Conservation (phyloP, 1,284 basidiomycete species). For the Pseudozyma thailandica region DNA sequence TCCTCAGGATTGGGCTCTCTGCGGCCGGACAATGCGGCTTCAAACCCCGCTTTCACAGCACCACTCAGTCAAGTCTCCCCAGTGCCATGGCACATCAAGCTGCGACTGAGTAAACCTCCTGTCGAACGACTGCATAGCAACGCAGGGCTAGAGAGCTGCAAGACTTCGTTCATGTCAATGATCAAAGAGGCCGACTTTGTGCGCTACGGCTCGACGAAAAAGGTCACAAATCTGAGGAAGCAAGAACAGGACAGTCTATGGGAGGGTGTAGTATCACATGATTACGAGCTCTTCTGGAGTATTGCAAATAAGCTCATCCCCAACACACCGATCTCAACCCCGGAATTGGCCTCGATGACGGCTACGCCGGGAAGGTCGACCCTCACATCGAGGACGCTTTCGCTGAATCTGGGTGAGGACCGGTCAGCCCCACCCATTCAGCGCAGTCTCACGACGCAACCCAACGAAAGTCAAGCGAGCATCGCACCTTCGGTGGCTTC, state of each 20-base stretch:
- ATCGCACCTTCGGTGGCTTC: constrained; percentile 42
- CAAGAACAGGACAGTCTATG: constrained; percentile 60
- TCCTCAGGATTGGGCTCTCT: constrained; percentile 17
- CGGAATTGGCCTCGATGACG: neutral
- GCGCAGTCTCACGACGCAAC: constrained; percentile 35
- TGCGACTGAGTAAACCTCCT: constrained; percentile 54
- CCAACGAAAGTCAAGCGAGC: constrained; percentile 40
- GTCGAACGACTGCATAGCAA: constrained; percentile 51
- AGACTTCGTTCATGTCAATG: constrained; percentile 60
- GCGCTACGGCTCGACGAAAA: constrained; percentile 57
- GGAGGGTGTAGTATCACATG: constrained; percentile 73
- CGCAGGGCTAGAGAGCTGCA: constrained; percentile 46
- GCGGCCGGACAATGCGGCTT: constrained; percentile 7
- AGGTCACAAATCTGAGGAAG: constrained; percentile 55
- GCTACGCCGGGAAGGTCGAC: constrained; percentile 12
- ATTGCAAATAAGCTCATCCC: constrained; percentile 83
- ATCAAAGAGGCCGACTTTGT: constrained; percentile 65
- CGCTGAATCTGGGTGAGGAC: constrained; percentile 36
- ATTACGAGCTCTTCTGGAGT: constrained; percentile 92
- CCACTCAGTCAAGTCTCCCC: constrained; percentile 1
- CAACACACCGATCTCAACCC: constrained; percentile 3
- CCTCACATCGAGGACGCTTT: constrained; percentile 16
- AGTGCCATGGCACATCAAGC: constrained; percentile 51
- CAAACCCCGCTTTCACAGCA: neutral
- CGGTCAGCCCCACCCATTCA: constrained; percentile 10